phyloP scores from a whole-genome alignment of 1,284 basidiomycete genomes.

The Cryptococcus amylolentus region DNA sequence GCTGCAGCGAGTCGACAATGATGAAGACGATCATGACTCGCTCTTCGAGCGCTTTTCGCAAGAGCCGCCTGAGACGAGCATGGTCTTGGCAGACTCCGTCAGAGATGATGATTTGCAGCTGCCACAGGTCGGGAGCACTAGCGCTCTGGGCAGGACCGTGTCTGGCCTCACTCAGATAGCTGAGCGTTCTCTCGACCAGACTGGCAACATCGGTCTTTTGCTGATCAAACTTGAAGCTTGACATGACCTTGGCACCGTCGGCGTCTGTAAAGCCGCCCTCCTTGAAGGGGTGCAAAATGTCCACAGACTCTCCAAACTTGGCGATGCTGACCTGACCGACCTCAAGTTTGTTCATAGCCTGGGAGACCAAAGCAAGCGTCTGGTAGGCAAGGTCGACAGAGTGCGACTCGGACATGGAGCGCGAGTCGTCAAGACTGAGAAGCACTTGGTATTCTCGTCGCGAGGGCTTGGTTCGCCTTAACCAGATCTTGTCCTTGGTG shows the following conservation, averaged over 20 bases:
- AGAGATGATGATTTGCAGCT: constrained; percentile 96
- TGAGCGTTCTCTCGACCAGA: constrained; percentile 78
- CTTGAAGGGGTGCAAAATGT: constrained; percentile 83
- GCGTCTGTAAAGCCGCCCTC: constrained; percentile 71
- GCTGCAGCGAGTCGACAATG: constrained; percentile 78
- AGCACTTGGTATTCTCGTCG: constrained; percentile 95
- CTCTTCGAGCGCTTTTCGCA: constrained; percentile 85
- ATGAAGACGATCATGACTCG: constrained; percentile 96
- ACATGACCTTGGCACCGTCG: constrained; percentile 74
- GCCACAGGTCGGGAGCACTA: constrained; percentile 80
- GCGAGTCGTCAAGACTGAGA: constrained; percentile 91
- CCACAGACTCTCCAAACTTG: constrained; percentile 82
- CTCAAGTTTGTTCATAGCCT: constrained; percentile 86
- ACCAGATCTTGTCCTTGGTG: constrained; percentile 99
- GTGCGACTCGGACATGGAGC: constrained; percentile 92
- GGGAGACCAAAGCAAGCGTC: constrained; percentile 86
- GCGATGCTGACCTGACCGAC: constrained; percentile 91
- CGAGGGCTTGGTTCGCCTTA: constrained; percentile 88
- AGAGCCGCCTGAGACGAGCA: constrained; percentile 70
- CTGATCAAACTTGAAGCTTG: constrained; percentile 85
- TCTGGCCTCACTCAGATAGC: constrained; percentile 70
- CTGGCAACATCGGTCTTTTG: constrained; percentile 83
- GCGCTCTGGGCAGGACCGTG: constrained; percentile 60
- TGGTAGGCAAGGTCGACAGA: constrained; percentile 93
- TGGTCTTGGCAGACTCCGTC: constrained; percentile 98